Evolutionary conservation across 352 stramenopile species (phyloP), one percentile per base, ranked within the genome.

Genomic region (Salisapilia sapeloensis): DNA sequence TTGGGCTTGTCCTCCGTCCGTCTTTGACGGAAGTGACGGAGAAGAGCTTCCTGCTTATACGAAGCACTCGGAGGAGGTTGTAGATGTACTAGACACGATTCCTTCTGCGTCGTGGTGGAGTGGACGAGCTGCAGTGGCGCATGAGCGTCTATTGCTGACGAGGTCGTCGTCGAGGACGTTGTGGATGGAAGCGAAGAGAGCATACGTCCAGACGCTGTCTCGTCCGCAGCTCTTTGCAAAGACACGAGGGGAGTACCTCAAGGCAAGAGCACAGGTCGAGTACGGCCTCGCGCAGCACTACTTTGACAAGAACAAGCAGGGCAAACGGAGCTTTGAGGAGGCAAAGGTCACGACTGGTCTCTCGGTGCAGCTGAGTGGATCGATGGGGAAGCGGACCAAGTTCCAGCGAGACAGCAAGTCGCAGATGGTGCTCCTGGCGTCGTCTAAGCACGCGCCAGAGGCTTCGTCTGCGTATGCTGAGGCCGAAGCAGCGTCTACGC

Each of bases 371-470:
- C 56, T 98, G 19, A 95, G 76, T 13, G 92, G 90, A 11, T 87
- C 78, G 3, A 51, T 95, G 46, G 92, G 92, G 23, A 95, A 94
- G 51, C 69, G 89, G 31, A 97, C 90, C 24, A 98, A 97, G 50
- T 97, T 83, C 51, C 91, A 97, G 49, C 57, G 78, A 44, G 87
- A 94, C 33, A 74, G 66, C 36, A 79, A 83, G 8, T 78, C 91
- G 39, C 87, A 97, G 44, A 81, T 90, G 64, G 57, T 87, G 35
- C 52, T 87, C 13, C 58, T 82, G 10, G 71, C 67, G 1, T 59
- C 58, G 19, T 80, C 66, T 19, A 78, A 71, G 53, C 62, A 62
- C 36, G 35, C 53, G 25, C 54, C 62, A 17, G 42, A 47, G n/a
- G 15, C 20, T 2, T 29, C 48, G 27, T 81, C 70, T 1, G 50